These are phyloP conservation scores for Isochrysis galbana DNA, from an alignment of 78 protist species.

Conservation along the genomic window DNA sequence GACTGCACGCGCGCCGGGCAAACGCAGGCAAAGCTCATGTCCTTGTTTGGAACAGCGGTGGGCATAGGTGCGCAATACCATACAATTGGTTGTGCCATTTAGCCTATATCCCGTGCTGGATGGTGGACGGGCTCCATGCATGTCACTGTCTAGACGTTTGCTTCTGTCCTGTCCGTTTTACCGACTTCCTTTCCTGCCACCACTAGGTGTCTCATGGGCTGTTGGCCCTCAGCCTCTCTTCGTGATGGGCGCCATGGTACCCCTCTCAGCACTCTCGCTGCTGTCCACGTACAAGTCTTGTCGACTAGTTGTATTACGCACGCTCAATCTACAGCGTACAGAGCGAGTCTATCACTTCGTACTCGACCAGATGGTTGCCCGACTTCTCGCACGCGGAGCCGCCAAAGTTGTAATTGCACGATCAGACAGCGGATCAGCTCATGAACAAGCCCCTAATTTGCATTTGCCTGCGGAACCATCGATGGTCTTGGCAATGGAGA, in stretches of 20 bases:
- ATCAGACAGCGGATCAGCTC: too few relatives aligned
- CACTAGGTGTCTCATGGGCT: background rate
- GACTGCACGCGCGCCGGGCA: slow-evolving; percentile 58
- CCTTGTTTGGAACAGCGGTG: slow-evolving; percentile 34
- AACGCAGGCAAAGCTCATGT: slow-evolving; percentile 48
- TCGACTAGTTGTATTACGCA: background rate
- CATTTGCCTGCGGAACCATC: too few relatives aligned
- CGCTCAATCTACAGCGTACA: slow-evolving; percentile 34
- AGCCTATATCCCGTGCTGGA: background rate
- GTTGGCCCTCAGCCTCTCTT: background rate
- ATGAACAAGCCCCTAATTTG: too few relatives aligned
- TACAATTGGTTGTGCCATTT: too few relatives aligned
- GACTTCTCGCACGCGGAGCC: background rate
- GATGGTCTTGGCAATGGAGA: background rate
- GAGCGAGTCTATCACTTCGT: slow-evolving; percentile 15
- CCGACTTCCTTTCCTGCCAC: too few relatives aligned
- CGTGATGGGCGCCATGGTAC: background rate
- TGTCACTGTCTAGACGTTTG: too few relatives aligned
- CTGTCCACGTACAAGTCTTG: background rate
- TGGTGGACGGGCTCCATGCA: slow-evolving; percentile 33
- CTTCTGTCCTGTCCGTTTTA: too few relatives aligned
- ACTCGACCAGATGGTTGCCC: background rate
- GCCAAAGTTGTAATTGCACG: too few relatives aligned
- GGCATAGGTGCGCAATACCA: too few relatives aligned
- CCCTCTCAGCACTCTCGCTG: background rate